These are phyloP conservation scores for Cryptococcus maquisensis DNA, from an alignment of 1,284 basidiomycete species.

Conservation along the genomic window DNA sequence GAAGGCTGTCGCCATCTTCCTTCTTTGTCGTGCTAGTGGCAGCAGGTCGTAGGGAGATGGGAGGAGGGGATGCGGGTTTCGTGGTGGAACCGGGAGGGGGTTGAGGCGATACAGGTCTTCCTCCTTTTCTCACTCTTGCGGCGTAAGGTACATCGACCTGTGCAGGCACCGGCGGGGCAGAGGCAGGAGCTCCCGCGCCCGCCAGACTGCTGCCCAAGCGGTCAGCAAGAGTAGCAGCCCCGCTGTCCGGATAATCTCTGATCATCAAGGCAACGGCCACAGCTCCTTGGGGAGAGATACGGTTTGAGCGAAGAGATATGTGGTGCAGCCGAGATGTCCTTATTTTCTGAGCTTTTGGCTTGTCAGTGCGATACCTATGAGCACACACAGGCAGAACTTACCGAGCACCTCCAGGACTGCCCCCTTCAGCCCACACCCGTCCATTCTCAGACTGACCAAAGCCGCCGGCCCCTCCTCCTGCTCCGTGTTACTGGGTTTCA, in stretches of 20 bases:
- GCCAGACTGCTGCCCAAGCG: too few relatives aligned
- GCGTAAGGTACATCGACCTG: constrained; percentile 8
- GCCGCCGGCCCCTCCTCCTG: constrained; percentile 22
- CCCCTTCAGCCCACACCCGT: constrained; percentile 72
- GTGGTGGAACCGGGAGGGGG: too few relatives aligned
- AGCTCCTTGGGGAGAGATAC: constrained; percentile 72
- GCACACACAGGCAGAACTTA: constrained; percentile 46
- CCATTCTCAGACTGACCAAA: constrained; percentile 71
- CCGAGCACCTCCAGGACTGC: constrained; percentile 71
- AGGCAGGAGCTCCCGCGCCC: not conserved
- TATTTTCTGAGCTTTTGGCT: constrained; percentile 60
- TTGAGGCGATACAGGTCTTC: too few relatives aligned
- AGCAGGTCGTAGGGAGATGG: not conserved
- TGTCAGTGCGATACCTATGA: not conserved
- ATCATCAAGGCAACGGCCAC: constrained; percentile 93
- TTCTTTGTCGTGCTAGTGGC: constrained; percentile 3
- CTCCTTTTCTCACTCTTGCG: constrained; percentile 9
- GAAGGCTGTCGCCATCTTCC: constrained; percentile 21
- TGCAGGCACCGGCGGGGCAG: constrained; percentile 52
- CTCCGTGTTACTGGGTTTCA: constrained; percentile 23
- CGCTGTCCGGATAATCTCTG: constrained; percentile 77
- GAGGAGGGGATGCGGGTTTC: too few relatives aligned
- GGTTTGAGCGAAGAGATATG: constrained; percentile 80
- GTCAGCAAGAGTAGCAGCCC: constrained; percentile 26
- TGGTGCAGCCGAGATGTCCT: constrained; percentile 77